Percentiles rank a stretch among this genome's conserved stretches.
Conservation (phyloP, 2,329 filamentous ascomycete species). For the Monosporascus sp. region DNA sequence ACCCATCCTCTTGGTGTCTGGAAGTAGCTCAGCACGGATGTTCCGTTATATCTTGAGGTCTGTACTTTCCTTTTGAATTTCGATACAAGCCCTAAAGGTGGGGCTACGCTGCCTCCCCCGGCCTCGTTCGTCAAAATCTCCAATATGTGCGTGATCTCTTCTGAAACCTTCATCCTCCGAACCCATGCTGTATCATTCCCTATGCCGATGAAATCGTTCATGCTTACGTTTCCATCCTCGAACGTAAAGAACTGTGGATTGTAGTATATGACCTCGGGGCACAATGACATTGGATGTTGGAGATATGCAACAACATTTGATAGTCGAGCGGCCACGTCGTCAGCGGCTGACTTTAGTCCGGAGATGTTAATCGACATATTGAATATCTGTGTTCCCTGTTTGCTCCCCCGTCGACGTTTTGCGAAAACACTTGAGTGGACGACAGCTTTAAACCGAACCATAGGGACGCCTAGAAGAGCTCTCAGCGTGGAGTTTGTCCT, state of each 20-base stretch:
- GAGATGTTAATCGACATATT: conserved; percentile 3
- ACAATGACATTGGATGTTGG: conserved; percentile 1
- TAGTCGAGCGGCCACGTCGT: neutral
- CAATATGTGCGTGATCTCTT: conserved; percentile 1
- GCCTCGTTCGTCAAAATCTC: neutral
- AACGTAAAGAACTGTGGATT: conserved; percentile 2
- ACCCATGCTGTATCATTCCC: neutral
- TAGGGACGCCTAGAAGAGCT: neutral
- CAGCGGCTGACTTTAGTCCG: neutral
- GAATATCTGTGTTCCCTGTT: neutral
- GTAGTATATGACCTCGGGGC: neutral
- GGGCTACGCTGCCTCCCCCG: neutral
- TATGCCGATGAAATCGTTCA: neutral
- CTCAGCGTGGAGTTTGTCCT: neutral
- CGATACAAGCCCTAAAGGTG: neutral
- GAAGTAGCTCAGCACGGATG: neutral
- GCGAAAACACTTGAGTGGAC: neutral
- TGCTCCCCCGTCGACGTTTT: conserved; percentile 1
- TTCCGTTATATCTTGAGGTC: neutral
- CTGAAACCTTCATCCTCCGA: conserved; percentile 1
- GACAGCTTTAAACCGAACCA: conserved; percentile 2
- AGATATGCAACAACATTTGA: conserved; percentile 1
- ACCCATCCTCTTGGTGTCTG: conserved; percentile 1
- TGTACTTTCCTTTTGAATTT: neutral
- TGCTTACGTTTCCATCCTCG: neutral